Evolutionary conservation across 164 flowering plant species (phyloP).

Genomic region (Cinnamomum chago): DNA sequence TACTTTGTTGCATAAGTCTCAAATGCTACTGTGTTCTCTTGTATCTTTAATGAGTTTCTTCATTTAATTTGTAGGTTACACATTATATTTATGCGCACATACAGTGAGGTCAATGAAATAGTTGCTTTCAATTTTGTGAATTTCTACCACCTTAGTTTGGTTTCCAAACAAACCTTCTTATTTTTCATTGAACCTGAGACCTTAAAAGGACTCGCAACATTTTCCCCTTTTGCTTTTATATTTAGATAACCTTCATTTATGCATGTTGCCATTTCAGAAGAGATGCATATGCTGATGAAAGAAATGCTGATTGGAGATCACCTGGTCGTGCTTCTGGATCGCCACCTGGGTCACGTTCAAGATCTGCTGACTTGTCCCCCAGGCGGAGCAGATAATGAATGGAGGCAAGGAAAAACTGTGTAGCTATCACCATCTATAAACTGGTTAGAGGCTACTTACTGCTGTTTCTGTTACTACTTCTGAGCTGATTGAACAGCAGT

Average conservation of each 20-base stretch:
- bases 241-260: neutral
- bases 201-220: neutral
- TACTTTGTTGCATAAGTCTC: no score
- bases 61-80: no score
- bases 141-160: neutral
- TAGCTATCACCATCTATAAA: no score
- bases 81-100: no score
- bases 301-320: conserved; percentile 36
- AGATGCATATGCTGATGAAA: conserved; percentile 29
- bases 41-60: no score
- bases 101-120: neutral
- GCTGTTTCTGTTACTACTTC: no score
- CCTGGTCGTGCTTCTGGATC: conserved; percentile 50
- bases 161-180: neutral
- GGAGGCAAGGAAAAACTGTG: no score
- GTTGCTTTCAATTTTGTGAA: neutral
- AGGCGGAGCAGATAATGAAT: conserved; percentile 22
- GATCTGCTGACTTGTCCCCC: conserved; percentile 67
- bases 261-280: conserved; percentile 30
- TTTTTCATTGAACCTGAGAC: neutral
- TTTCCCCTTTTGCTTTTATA: neutral
- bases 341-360: conserved; percentile 71
- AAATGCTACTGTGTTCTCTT: no score
- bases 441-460: no score
- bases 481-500: no score